Conservation (phyloP, 2,329 filamentous ascomycete species). For the Fusarium vanettenii region DNA sequence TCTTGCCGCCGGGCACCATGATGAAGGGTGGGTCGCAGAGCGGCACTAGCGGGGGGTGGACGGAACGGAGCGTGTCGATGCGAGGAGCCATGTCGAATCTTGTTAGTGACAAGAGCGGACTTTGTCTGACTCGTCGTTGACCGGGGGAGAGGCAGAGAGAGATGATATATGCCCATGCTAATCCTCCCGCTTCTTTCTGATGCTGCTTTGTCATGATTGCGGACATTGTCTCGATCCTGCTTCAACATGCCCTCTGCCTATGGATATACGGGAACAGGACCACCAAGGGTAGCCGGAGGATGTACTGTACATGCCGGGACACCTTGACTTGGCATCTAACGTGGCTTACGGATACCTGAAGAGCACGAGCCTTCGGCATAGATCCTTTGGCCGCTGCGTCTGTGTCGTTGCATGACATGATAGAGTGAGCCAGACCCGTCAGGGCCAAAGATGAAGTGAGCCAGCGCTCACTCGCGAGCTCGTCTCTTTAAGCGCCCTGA, state of each 20-base stretch:
- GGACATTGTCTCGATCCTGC: neutral
- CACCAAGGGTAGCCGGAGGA: neutral
- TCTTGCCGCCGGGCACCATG: conserved; percentile 51
- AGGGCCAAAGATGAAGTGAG: conserved; percentile 10
- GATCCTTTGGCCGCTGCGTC: neutral
- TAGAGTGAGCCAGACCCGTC: conserved; percentile 23
- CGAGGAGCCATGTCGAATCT: conserved; percentile 8
- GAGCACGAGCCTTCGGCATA: conserved; percentile 7
- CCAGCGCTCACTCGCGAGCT: conserved; percentile 1
- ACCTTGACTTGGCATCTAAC: conserved; percentile 10
- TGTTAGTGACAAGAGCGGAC: conserved; percentile 7
- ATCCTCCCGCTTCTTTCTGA: neutral
- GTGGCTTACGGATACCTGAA: conserved; percentile 9
- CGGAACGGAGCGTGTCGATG: conserved; percentile 29
- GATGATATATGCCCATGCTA: neutral
- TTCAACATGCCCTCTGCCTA: neutral
- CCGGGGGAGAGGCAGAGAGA: neutral
- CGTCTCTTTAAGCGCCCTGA: conserved; percentile 44
- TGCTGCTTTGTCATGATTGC: conserved; percentile 1
- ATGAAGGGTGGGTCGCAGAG: conserved; percentile 35
- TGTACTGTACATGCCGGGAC: neutral
- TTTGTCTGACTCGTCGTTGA: conserved; percentile 9
- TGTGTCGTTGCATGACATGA: conserved; percentile 10
- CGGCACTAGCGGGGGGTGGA: conserved; percentile 34
- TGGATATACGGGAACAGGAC: neutral